Conservation (phyloP, 495 filamentous ascomycete genomes). For the Venustampulla echinocandica region DNA sequence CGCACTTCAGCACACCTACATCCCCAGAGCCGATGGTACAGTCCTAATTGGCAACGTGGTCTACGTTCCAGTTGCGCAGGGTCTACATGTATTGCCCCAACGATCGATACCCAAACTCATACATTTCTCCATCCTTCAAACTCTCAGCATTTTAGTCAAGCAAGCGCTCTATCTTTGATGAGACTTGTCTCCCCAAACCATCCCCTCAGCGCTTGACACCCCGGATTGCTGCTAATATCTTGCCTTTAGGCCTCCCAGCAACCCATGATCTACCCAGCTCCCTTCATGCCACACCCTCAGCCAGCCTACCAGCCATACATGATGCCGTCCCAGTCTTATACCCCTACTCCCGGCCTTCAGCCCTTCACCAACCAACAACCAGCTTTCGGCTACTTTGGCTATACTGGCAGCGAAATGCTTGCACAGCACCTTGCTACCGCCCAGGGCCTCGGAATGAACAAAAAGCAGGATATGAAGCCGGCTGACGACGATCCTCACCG, state of each 20-base stretch:
- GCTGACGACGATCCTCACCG: slow-evolving; percentile 41
- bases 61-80: slow-evolving; percentile 7
- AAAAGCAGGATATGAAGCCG: slow-evolving; percentile 44
- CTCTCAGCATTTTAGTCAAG: too few species aligned
- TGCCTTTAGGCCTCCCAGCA: too few species aligned
- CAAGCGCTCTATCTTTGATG: too few species aligned
- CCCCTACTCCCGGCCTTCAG: neutral
- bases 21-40: slow-evolving; percentile 33
- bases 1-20: slow-evolving; percentile 34
- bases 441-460: slow-evolving; percentile 29
- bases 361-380: slow-evolving; percentile 15
- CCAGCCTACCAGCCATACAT: neutral
- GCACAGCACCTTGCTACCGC: slow-evolving; percentile 22
- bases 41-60: slow-evolving; percentile 13
- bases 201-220: too few species aligned
- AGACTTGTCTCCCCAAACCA: too few species aligned
- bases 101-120: neutral
- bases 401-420: slow-evolving; percentile 15
- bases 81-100: neutral
- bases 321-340: neutral
- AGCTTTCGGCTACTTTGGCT: slow-evolving; percentile 7
- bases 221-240: too few species aligned
- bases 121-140: too few species aligned
- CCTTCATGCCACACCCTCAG: neutral
- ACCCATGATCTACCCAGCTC: too few species aligned